These are phyloP conservation scores for Globisporangium recalcitrans DNA, from an alignment of 352 stramenopile species.

Conservation along the genomic window DNA sequence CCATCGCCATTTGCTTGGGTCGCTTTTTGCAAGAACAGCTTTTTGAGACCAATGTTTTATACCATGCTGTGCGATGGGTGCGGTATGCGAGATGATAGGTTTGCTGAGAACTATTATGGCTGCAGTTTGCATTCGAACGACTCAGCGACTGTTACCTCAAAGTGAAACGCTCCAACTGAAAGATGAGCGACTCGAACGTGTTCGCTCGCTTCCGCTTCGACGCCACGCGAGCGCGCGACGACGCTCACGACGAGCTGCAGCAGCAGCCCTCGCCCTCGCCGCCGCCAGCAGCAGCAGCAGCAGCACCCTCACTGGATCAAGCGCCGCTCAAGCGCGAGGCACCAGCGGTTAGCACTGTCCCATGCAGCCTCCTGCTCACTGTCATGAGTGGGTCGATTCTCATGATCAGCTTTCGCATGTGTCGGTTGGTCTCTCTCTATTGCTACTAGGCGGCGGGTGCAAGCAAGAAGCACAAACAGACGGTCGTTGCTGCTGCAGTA, in stretches of 20 bases:
- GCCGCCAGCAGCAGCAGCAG: neutral
- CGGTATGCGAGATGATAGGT: neutral
- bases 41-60: neutral
- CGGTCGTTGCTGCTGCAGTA: neutral
- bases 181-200: conserved; percentile 19
- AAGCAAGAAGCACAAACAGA: conserved; percentile 13
- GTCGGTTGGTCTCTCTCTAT: neutral
- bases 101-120: too few species aligned
- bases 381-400: neutral
- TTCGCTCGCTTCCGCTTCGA: conserved; percentile 64
- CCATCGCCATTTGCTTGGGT: neutral
- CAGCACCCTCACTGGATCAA: neutral
- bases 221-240: conserved; percentile 37
- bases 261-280: neutral
- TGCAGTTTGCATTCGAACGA: too few species aligned
- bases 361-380: neutral
- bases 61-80: neutral
- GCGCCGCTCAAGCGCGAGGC: neutral
- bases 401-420: neutral
- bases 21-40: neutral
- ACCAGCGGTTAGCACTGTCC: neutral
- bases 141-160: too few species aligned
- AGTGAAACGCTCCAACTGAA: neutral
- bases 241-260: neutral
- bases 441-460: neutral